Evolutionary conservation across 352 stramenopile species (phyloP), one percentile per base, ranked within the genome.

Genomic region (Pythium sp.): DNA sequence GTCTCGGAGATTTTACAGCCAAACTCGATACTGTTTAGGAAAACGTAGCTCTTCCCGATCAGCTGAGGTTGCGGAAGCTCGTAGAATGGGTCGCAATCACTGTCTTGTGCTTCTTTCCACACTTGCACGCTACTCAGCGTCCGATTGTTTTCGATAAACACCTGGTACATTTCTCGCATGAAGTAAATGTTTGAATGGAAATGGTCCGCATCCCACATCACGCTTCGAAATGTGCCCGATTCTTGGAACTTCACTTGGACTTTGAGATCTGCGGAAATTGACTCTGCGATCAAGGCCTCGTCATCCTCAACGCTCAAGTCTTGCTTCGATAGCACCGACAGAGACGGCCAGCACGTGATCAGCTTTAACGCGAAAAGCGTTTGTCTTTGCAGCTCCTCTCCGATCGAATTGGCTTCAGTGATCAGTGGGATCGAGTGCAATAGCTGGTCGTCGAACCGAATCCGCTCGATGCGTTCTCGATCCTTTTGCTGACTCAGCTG

Each of bases 91-190:
- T 97, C 86, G 18, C 68, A 75, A 3, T 85, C 73, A 6, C 71
- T 62, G 0, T 81, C 73, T 26, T 81, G 79, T 0, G 59, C 72
- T 11, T 64, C 65, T 67, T 73, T 74, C 78, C 76, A 82, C 4
- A 61, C 67, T n/a, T 74, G 66, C 18, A 74, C 62, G 46, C 76
- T 76, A 1, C 66, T 30, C 22, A 86, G 30, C 7, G 79, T 68
- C 8, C 89, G 83, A 24, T 81, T 91, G 61, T 87, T 82, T 59
- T 90, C 80, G 53, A 95, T 91, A 51, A 94, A 94, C 8, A 86
- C 78, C 62, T 95, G 86, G 60, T 97, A 97, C 75, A 96, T 91
- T 65, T 96, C 88, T 14, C 89, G 81, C 90, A 97, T 97, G 14
- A 80, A 67, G 61, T 92, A 96, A 20, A 96, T 67, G 22, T 81